Base-by-base conservation (phyloP, 1,139 yeast species). In the Magnusiomyces sp. region DNA sequence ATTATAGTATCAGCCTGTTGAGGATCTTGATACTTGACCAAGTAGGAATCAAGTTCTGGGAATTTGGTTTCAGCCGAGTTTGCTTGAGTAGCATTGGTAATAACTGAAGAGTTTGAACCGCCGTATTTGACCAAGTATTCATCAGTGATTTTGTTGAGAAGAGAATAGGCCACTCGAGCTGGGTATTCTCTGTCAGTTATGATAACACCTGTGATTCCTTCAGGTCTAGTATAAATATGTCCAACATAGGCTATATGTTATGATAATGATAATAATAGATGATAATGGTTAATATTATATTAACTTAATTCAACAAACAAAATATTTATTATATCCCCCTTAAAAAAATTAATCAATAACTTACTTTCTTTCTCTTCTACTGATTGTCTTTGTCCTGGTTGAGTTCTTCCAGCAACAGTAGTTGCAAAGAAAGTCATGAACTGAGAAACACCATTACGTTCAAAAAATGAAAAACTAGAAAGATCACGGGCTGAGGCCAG, bases 181-280 rank as follows among this genome's bases (percentile, higher is more conserved):
- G 98, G 98, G 68, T 92, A 92, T 60, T 92, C 97, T 66, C 85
- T 85, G 67, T 92, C 99, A 47, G 95, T 81, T 65, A 94, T 86
- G 54, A 92, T 71, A 31, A 92, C 95, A 56, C 95, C 95, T n/a
- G 95, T 85, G 46, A 92, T 65, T 1, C 97, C 97, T 67, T 94
- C 98, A 34, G 84, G 71, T 58, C 97, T 77, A 27, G 90, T 82
- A 66, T 85, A 92, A 0, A 92, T 92, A 67, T 94, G 98, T 7
- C 96, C 97, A 19, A 87, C 77, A 65, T 90, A 90, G 65, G 78
- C 69, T 62, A 33, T 62, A 33, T 19, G 40, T 43, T 29, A 37
- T 3, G 17, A 36, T 43, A 33, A 37, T 4, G 11, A 16, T 2
- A 19, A 5, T 17, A 20, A 33, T 23, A n/a, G n/a, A n/a, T n/a